Base-by-base conservation (phyloP, 1,284 basidiomycete genomes). In the Mrakiaceae sp. region DNA sequence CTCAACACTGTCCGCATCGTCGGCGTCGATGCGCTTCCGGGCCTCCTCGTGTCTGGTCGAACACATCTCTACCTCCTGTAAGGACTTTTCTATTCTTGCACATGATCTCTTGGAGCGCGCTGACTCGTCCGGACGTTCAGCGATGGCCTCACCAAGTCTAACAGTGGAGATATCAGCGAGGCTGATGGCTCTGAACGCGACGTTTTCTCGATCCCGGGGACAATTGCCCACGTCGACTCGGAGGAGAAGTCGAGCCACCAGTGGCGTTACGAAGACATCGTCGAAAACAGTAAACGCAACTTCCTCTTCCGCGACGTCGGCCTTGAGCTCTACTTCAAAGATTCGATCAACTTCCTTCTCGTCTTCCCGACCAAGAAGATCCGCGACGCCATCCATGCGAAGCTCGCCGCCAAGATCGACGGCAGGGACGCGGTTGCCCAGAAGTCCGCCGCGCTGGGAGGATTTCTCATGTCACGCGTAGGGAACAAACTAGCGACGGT, bases 291-390 rank as follows among this genome's bases (percentile, higher is more conserved):
- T 67, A 87, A 89, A 74, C 85, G 89, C 66, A 86, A 85, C 1
- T 94, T 90, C 77, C 75, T 95, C 44, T 94, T 96, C 76, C 83
- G 90, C 44, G 90, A 95, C 72, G 89, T 94, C 50, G 91, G 87
- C 0, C 78, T 92, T n/a, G 90, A 94, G 74, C 81, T 93, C 12
- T 92, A 92, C 76, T 91, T 94, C 79, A 86, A 86, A 69, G 90
- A 94, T 72, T 90, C 87, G 70, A 82, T 87, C 12, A 91, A 88
- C 27, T 79, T 92, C 60, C 78, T 93, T 48, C 81, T 88, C 39
- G 87, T 91, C 2, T 91, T 92, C 74, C 75, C 84, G 48, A 84
- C 86, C 69, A 84, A 84, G 71, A 78, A 81, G 68, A 82, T 83
- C 62, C 81, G 88, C 48, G 81, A 82, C 60, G 81, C 82, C 5